Evolutionary conservation across 345 rosid genomes (phyloP), one percentile per base, ranked within the genome.

Genomic region (Lepidium didymum): DNA sequence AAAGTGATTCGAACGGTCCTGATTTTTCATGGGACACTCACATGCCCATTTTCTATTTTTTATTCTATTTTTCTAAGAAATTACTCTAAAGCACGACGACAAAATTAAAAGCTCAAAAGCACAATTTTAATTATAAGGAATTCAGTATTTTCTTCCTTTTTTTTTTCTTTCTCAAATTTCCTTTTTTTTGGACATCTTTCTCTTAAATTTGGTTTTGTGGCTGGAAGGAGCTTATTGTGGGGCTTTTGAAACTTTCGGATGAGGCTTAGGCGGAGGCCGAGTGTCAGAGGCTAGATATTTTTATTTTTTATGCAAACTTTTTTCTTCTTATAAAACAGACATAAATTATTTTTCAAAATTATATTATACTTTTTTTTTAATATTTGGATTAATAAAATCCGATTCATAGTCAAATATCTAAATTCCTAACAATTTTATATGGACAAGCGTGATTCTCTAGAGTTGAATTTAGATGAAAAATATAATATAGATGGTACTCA

Each of bases 1-100:
- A 18, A 68, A 70, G 19, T 69, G 33, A 50, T 66, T 67, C 62
- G 82, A 73, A 84, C 81, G 91, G 88, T 76, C 50, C 69, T 79
- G 83, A 84, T 81, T 60, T 79, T 40, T 55, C 73, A 60, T 67
- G 55, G 66, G 61, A 21, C 65, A 55, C 72, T 71, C 85, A 73
- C 80, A 68, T 79, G 79, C 69, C 75, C 70, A 63, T 63, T 74
- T 68, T 31, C 53, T 68, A 54, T 21, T 55, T 74, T 62, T 13
- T 21, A 52, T 57, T 53, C 21, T 59, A 42, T 16, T 58, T 72
- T 3, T 6, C 40, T 23, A 0, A 10, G 36, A 6, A 47, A 57
- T 27, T 13, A 36, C 69, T 47, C 8, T 14, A 57, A 56, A 31
- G 77, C 71, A 72, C 42, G 56, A 45, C 55, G 64, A 47, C 16